Percentiles rank a stretch among this genome's conserved stretches.
Evolutionary conservation across 73 alveolate genomes (phyloP).

Genomic region (Tetrahymena borealis): DNA sequence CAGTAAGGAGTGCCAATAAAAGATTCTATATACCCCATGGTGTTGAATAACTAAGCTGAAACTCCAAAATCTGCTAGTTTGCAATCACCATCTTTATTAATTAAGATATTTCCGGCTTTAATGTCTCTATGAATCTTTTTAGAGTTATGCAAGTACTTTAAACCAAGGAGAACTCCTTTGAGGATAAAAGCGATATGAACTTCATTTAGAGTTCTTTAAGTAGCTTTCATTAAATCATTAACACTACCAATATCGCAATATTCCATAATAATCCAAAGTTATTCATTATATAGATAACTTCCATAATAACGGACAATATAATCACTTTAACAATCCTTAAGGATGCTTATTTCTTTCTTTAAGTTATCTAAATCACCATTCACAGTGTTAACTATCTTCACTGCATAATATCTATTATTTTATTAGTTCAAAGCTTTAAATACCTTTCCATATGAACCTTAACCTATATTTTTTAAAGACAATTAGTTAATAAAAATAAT

Average conservation of each 20-base stretch:
- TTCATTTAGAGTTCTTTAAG: constrained; percentile 64
- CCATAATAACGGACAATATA: constrained; percentile 82
- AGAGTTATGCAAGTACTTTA: constrained; percentile 73
- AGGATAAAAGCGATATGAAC: constrained; percentile 52
- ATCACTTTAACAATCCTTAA: constrained; percentile 78
- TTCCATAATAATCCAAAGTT: constrained; percentile 93
- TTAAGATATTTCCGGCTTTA: constrained; percentile 80
- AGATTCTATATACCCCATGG: constrained; percentile 48
- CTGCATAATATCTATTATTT: constrained; percentile 81
- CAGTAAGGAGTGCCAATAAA: constrained; percentile 95
- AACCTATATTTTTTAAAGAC: constrained; percentile 50
- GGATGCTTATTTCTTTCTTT: constrained; percentile 70
- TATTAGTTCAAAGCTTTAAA: constrained; percentile 77
- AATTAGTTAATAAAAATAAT: not conserved
- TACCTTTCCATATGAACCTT: constrained; percentile 92
- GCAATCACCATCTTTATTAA: constrained; percentile 67
- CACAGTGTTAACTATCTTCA: constrained; percentile 64
- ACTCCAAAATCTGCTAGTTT: constrained; percentile 88
- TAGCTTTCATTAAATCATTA: constrained; percentile 78
- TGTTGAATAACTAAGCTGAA: constrained; percentile 55
- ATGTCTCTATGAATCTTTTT: constrained; percentile 88
- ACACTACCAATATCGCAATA: constrained; percentile 93
- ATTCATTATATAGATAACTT: constrained; percentile 76
- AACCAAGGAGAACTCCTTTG: constrained; percentile 48
- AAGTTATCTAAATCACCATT: constrained; percentile 25